Evolutionary conservation across 2,329 filamentous ascomycete species (phyloP).

Genomic region (Ophiostoma populinum): DNA sequence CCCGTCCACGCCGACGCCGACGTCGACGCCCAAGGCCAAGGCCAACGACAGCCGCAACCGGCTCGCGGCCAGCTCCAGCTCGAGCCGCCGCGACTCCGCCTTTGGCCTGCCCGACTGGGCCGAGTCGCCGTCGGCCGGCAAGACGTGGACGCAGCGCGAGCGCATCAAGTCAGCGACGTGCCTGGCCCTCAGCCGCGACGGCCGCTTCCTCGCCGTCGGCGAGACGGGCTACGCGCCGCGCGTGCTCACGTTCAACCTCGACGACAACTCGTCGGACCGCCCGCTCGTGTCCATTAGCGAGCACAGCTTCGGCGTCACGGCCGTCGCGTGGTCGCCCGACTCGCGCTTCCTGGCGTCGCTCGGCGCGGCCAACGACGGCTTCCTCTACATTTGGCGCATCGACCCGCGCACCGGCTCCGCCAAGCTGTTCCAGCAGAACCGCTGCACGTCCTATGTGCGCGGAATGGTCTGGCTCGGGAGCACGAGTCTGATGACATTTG

Average conservation of each 20-base stretch:
- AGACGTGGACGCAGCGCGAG: slow-evolving; percentile 76
- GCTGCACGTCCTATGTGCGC: slow-evolving; percentile 74
- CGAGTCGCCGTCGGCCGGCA: slow-evolving; percentile 44
- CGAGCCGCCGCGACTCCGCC: slow-evolving; percentile 27
- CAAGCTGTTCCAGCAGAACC: slow-evolving; percentile 67
- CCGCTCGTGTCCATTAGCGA: slow-evolving; percentile 77
- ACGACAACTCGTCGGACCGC: slow-evolving; percentile 61
- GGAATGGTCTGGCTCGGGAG: slow-evolving; percentile 84
- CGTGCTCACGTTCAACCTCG: slow-evolving; percentile 75
- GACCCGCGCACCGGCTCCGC: slow-evolving; percentile 68
- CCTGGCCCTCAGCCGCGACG: slow-evolving; percentile 73
- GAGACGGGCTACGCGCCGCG: slow-evolving; percentile 90
- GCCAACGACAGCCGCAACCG: slow-evolving; percentile 46
- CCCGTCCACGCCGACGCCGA: slow-evolving; percentile 32
- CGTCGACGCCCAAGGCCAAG: no score
- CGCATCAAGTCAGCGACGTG: slow-evolving; percentile 90
- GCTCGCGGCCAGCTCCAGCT: slow-evolving; percentile 21
- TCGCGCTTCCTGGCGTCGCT: slow-evolving; percentile 76
- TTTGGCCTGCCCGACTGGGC: slow-evolving; percentile 31
- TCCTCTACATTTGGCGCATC: slow-evolving; percentile 79
- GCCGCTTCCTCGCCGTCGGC: slow-evolving; percentile 74
- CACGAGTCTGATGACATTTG: slow-evolving; percentile 64
- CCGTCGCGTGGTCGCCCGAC: slow-evolving; percentile 78
- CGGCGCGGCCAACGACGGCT: slow-evolving; percentile 80
- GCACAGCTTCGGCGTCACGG: slow-evolving; percentile 76